Base-by-base conservation (phyloP, 1,284 basidiomycete species). In the Sparassis latifolia region DNA sequence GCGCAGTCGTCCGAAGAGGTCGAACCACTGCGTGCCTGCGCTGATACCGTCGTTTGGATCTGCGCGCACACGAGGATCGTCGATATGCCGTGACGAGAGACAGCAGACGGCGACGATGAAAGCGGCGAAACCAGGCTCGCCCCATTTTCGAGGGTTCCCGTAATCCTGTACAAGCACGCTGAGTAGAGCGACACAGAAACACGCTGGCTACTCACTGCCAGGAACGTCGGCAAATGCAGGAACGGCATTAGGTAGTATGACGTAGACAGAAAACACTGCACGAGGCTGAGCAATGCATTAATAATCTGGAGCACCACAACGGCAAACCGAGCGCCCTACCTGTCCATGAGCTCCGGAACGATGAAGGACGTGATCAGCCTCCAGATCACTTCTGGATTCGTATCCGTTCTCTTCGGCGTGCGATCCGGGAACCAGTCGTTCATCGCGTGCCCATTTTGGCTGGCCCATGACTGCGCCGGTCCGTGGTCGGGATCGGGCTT, bases 211-310 rank as follows among this genome's bases (percentile, higher is more conserved):
- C 86, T 57, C 62, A 89, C 86, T 44, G 83, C 76, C 43, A 94
- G 74, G 69, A 94, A 95, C 2, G 86, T 86, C 9, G 92, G 92
- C 52, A 94, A 84, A 59, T 95, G 92, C 40, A 95, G 75, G 70
- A 94, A 94, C 2, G 92, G 92, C 66, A 93, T 81, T 47, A 94
- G 77, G 57, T 94, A 90, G 64, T 91, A 92, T n/a, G 90, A 89
- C 39, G 92, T 95, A 27, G 89, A 92, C 49, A 95, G 73, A 67
- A 84, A 88, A 64, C 81, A 87, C 61, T 88, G 85, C 3, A 89
- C 85, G 51, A 90, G 75, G 60, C 86, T 89, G 52, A 49, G 46
- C 59, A 56, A 40, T 41, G 44, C 31, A 41, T 55, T 44, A 55
- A 20, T 32, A 38, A 43, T 30, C 20, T 30, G 20, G 30, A 10